Base-by-base conservation (phyloP, 768 basidiomycete genomes). In the Leccinum incarnatum region DNA sequence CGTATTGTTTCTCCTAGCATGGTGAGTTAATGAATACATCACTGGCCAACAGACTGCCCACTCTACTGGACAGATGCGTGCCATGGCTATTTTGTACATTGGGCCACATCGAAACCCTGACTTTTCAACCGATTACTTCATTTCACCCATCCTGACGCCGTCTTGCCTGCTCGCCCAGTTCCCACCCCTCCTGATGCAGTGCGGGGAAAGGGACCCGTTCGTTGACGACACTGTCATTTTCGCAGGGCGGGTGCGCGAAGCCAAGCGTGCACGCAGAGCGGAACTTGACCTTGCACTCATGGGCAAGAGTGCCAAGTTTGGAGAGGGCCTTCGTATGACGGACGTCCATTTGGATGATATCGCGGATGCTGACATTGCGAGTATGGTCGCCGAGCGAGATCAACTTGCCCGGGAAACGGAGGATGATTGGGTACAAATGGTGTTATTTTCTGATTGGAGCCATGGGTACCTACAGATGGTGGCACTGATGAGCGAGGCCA, bases 211-310 rank as follows among this genome's bases (percentile, higher is more conserved):
- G 69, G 88, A 90, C 61, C 93, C 96, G 0, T 93, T 99, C 66
- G 94, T 97, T 23, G 97, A 99, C 73, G 97, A 98, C 71, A 98
- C 94, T 0, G 89, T 99, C 62, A 93, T 98, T 65, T 96, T 98
- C 67, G 92, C 95, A 3, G 96, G 95, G 14, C 87, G 92, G 30
- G 80, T 99, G n/a, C 81, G 96, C 27, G 93, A 98, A 70, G 96
- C 97, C 15, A 99, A 98, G 75, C 84, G 91, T 23, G 84, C 85
- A 10, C 84, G 92, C 34, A 90, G 87, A 72, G 75, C 79, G 15
- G 89, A 94, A 66, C 80, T 95, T 6, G 86, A 89, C 63, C 32
- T 86, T 47, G 74, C 76, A 49, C 74, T 86, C 32, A 79, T 79
- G 1, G 83, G 83, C n/a, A 83, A 83, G 74, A 84, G 86, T 65